Evolutionary conservation across 139 green algal species (phyloP).

Genomic region (Tetradesmus lagerheimii): DNA sequence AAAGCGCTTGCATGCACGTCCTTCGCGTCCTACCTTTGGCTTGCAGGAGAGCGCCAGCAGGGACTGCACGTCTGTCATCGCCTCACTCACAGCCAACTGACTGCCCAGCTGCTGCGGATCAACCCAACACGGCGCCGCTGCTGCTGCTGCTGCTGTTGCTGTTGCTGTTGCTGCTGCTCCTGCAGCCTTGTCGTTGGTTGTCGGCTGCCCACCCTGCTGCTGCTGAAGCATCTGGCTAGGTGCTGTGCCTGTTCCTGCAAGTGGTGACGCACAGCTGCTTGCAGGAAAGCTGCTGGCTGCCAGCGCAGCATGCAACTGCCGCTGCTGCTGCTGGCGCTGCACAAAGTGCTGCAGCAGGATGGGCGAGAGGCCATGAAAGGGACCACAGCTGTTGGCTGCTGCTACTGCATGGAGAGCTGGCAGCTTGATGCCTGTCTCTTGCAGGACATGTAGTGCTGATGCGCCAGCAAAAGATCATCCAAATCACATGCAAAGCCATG

Average conservation of each 20-base stretch:
- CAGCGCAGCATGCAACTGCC: background rate
- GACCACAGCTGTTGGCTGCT: background rate
- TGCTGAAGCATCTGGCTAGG: background rate
- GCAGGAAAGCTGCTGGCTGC: background rate
- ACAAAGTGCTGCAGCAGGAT: conserved; percentile 1
- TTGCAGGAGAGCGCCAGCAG: background rate
- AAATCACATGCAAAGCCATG: too few species aligned
- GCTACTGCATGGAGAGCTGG: background rate
- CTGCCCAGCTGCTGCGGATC: background rate
- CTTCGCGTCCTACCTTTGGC: background rate
- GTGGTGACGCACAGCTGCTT: background rate
- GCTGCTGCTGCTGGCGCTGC: background rate
- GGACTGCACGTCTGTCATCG: background rate
- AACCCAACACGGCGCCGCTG: background rate
- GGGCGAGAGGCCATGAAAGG: background rate
- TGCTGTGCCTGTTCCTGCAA: background rate
- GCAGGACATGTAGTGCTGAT: background rate
- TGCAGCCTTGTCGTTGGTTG: conserved; percentile 53
- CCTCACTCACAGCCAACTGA: background rate
- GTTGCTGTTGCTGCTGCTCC: background rate
- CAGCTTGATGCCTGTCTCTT: background rate
- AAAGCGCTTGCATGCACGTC: background rate
- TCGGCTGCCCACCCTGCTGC: conserved; percentile 6
- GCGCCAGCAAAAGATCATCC: too few species aligned
- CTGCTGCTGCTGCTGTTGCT: background rate